Percentiles rank a stretch among this genome's conserved stretches.
These are phyloP conservation scores for Collybiopsis confluens DNA, from an alignment of 768 basidiomycete species.

Conservation along the genomic window DNA sequence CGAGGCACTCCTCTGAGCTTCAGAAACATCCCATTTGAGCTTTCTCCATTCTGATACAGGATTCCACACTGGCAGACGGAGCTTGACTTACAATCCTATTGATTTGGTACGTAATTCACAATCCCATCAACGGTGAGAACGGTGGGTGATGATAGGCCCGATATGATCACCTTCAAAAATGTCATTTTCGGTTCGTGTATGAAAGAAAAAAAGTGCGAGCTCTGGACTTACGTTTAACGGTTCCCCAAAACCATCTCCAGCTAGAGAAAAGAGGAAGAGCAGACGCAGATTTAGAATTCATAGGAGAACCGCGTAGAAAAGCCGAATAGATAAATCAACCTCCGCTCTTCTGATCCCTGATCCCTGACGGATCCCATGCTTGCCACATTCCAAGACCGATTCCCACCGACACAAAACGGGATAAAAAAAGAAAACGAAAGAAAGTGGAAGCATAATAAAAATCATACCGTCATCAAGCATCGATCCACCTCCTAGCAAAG, in stretches of 20 bases:
- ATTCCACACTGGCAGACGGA: not conserved
- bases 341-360: too few species aligned
- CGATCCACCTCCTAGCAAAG: slow-evolving; percentile 49
- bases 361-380: too few species aligned
- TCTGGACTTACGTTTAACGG: slow-evolving; percentile 54
- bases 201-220: not conserved
- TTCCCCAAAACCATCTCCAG: slow-evolving; percentile 48
- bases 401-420: slow-evolving; percentile 21
- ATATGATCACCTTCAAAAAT: slow-evolving; percentile 50
- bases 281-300: not conserved
- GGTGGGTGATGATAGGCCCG: slow-evolving; percentile 51
- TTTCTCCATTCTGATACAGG: not conserved
- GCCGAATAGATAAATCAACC: too few species aligned
- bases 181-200: not conserved
- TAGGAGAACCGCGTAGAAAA: too few species aligned
- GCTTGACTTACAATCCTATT: slow-evolving; percentile 51
- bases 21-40: too few species aligned
- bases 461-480: slow-evolving; percentile 57
- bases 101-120: slow-evolving; percentile 55
- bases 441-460: not conserved
- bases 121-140: slow-evolving; percentile 56
- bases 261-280: not conserved
- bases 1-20: slow-evolving; percentile 60
- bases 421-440: too few species aligned
- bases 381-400: slow-evolving; percentile 32